Evolutionary conservation across 768 basidiomycete genomes (phyloP), one percentile per base, ranked within the genome.

Genomic region (Termitomyces sp.): DNA sequence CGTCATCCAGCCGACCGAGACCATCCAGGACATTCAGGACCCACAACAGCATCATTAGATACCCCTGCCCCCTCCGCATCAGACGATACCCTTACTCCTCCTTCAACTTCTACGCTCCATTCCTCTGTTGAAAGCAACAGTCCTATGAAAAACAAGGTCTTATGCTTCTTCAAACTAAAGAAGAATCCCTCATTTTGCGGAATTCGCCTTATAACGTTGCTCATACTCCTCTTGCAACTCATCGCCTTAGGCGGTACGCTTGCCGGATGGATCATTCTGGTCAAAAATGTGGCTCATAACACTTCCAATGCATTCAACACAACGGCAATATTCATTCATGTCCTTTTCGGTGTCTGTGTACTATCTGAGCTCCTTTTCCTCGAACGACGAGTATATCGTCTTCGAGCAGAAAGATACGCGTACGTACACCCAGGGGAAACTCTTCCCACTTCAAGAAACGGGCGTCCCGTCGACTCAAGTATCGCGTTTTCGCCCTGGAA

Each of bases 401-500:
- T 87, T n/a, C 86, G 89, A 52, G 88, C 84, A 6, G 84, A 91
- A 69, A 78, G 88, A 58, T 88, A 86, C 68, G 75, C 72, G 13
- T 77, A 81, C 70, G 60, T 82, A 7, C 85, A 89, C 68, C 85
- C 86, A 3, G 87, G 85, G n/a, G 79, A 82, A 57, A 73, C 80
- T 40, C 70, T 83, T 18, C 82, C 83, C 42, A 71, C 74, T n/a
- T 73, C 76, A 55, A 70, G 78, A 52, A 65, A 69, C 59, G 65
- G 66, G 24, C 65, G 63, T 56, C 60, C 58, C 36, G 62, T 65
- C 13, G n/a, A n/a, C n/a, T 68, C 73, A 7, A 66, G 65, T 33
- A 73, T 85, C 44, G 79, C 77, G 4, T 77, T 80, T 62, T 82
- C 87, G 11, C 90, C 89, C 2, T 91, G 89, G 90, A 85, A 85